Percentiles rank a stretch among this genome's conserved stretches.
phyloP scores from a whole-genome alignment of 2,329 filamentous ascomycete genomes.

The Fusarium avenaceum region DNA sequence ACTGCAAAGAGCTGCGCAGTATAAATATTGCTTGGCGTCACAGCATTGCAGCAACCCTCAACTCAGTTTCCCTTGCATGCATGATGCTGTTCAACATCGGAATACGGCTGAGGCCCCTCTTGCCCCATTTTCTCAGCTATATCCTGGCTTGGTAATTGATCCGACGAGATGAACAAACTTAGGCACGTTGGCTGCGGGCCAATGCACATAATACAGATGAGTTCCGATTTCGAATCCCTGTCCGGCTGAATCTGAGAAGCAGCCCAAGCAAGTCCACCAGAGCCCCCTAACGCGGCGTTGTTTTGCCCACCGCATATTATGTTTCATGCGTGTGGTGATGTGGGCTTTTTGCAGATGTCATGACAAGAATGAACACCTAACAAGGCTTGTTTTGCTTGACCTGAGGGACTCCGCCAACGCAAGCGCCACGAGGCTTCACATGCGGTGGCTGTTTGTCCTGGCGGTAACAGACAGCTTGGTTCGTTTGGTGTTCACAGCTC shows the following conservation, averaged over 20 bases:
- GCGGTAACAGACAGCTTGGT: background rate
- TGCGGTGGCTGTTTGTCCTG: background rate
- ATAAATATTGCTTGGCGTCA: slow-evolving; percentile 14
- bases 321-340: slow-evolving; percentile 14
- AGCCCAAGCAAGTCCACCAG: slow-evolving; percentile 18
- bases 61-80: slow-evolving; percentile 32
- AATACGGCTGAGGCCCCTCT: slow-evolving; percentile 26
- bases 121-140: slow-evolving; percentile 35
- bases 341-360: slow-evolving; percentile 25
- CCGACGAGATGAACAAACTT: slow-evolving; percentile 14
- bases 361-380: slow-evolving; percentile 11
- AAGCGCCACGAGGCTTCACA: slow-evolving; percentile 5
- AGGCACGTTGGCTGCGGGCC: slow-evolving; percentile 26
- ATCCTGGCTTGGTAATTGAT: slow-evolving; percentile 21
- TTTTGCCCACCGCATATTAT: slow-evolving; percentile 34
- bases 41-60: slow-evolving; percentile 15
- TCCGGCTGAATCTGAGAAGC: slow-evolving; percentile 42
- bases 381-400: slow-evolving; percentile 26
- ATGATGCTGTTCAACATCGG: slow-evolving; percentile 39
- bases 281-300: slow-evolving; percentile 32
- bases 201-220: slow-evolving; percentile 7
- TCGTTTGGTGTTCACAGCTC: slow-evolving; percentile 1
- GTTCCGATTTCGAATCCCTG: slow-evolving; percentile 32
- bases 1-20: slow-evolving; percentile 9
- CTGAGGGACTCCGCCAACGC: slow-evolving; percentile 19